These are phyloP conservation scores for Clathrus columnatus DNA, from an alignment of 768 basidiomycete genomes.

Conservation along the genomic window DNA sequence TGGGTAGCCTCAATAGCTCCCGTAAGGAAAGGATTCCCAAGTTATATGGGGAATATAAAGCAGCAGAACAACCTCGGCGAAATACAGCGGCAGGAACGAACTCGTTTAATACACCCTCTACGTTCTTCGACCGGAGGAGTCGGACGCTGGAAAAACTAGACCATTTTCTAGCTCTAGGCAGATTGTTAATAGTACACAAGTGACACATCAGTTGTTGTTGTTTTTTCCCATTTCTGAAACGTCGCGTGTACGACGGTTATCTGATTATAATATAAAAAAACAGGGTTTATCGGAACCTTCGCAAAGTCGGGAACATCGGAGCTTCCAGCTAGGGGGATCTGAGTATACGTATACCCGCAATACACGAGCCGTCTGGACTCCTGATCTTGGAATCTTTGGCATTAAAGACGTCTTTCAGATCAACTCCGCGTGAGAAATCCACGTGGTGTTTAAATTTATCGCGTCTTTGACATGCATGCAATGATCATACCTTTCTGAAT, in stretches of 20 bases:
- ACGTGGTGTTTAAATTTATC: no score
- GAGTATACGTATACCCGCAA: background rate
- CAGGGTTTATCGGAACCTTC: background rate
- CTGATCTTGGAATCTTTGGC: background rate
- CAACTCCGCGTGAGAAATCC: background rate
- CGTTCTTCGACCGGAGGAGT: background rate
- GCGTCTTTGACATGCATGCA: no score
- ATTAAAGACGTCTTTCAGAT: background rate
- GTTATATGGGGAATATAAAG: background rate
- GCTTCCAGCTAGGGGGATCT: background rate
- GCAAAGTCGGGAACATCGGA: background rate
- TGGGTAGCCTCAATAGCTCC: background rate
- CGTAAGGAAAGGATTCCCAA: background rate
- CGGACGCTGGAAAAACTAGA: background rate
- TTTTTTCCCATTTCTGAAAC: no score
- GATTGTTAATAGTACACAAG: background rate
- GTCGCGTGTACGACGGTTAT: no score
- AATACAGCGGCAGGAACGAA: background rate
- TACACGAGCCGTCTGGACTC: background rate
- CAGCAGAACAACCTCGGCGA: background rate
- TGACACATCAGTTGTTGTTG: background rate
- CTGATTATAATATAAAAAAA: no score
- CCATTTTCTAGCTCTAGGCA: no score
- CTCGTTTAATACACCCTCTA: background rate
- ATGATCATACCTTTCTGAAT: no score